Evolutionary conservation across 208 protist genomes (phyloP).

Genomic region (Leishmania turanica): DNA sequence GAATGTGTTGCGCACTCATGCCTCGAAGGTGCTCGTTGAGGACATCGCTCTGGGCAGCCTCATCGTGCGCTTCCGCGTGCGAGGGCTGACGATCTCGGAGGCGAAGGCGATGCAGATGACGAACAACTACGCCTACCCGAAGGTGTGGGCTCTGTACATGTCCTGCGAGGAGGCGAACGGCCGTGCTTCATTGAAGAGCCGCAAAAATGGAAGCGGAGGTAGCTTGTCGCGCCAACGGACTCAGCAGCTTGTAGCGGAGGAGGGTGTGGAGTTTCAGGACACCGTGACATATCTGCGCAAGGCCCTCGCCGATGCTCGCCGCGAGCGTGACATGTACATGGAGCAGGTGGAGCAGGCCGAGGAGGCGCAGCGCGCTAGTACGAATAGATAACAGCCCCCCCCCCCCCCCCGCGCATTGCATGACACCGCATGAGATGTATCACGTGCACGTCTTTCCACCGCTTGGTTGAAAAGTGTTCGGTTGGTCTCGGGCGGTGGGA

Average conservation of each 20-base stretch:
- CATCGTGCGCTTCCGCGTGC: constrained; percentile 46
- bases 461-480: background rate
- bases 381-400: no score
- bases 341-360: constrained; percentile 34
- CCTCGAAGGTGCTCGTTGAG: constrained; percentile 31
- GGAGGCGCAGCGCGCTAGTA: constrained; percentile 13
- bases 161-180: constrained; percentile 13
- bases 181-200: background rate
- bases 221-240: constrained; percentile 21
- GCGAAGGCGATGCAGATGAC: constrained; percentile 23
- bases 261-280: constrained; percentile 47
- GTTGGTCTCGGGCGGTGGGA: background rate
- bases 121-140: constrained; percentile 49
- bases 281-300: constrained; percentile 56
- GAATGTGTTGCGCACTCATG: constrained; percentile 32
- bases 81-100: constrained; percentile 21
- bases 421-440: background rate
- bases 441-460: background rate
- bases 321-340: constrained; percentile 58
- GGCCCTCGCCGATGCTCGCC: constrained; percentile 49
- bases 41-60: constrained; percentile 40
- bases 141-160: constrained; percentile 59
- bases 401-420: background rate
- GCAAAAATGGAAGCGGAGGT: constrained; percentile 1
- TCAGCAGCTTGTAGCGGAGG: constrained; percentile 32